Evolutionary conservation across 2,329 filamentous ascomycete species (phyloP).

Genomic region (Monosporascus sp.): DNA sequence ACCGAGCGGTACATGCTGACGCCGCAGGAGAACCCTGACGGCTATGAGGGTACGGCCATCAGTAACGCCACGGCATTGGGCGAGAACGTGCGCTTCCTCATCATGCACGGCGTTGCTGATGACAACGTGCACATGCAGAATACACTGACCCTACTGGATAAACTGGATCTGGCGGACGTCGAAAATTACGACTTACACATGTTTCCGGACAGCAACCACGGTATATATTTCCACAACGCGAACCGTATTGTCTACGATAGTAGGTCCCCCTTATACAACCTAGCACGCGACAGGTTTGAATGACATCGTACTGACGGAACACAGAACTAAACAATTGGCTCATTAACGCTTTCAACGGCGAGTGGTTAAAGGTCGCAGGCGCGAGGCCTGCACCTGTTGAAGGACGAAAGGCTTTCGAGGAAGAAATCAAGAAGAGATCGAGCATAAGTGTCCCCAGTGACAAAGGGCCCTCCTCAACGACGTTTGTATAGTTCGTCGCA

Average conservation of each 20-base stretch:
- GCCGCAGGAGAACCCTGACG: conserved; percentile 72
- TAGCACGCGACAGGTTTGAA: neutral
- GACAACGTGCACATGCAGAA: conserved; percentile 99
- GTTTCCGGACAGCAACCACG: conserved; percentile 93
- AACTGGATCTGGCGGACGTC: conserved; percentile 72
- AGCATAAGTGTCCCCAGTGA: neutral
- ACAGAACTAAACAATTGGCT: conserved; percentile 83
- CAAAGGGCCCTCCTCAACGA: no score
- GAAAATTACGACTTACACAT: conserved; percentile 97
- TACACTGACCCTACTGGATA: conserved; percentile 80
- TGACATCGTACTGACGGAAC: conserved; percentile 26
- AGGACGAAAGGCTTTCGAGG: conserved; percentile 13
- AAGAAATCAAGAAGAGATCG: conserved; percentile 13
- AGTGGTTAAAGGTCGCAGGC: conserved; percentile 66
- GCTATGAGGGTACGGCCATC: conserved; percentile 74
- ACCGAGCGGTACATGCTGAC: conserved; percentile 97
- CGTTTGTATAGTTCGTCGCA: neutral
- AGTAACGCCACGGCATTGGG: conserved; percentile 68
- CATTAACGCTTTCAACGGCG: conserved; percentile 94
- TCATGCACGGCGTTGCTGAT: conserved; percentile 96
- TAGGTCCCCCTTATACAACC: conserved; percentile 44
- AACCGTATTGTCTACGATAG: conserved; percentile 89
- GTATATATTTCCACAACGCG: conserved; percentile 91
- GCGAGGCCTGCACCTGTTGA: conserved; percentile 38
- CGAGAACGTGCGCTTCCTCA: conserved; percentile 76